Evolutionary conservation across 805 yeast species (phyloP).

Genomic region (Yarrowia hollandica): DNA sequence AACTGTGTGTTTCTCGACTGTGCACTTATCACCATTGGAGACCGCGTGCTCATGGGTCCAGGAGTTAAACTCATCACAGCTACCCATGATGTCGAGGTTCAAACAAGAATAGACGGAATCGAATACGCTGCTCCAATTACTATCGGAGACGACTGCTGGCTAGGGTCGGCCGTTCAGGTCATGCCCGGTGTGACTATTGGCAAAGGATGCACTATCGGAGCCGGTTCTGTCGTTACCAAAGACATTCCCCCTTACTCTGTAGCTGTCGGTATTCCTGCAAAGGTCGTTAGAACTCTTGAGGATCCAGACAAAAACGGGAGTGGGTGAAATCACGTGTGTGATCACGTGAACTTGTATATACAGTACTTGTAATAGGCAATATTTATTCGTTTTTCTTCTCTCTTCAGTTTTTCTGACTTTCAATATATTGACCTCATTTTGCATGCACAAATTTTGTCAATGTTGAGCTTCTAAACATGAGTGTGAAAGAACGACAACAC

Average conservation of each 20-base stretch:
- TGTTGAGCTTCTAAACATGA: no score
- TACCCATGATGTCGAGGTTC: constrained; percentile 60
- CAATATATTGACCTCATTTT: no score
- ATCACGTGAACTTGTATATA: no score
- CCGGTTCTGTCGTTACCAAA: constrained; percentile 64
- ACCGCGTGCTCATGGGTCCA: constrained; percentile 62
- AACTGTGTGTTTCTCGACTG: constrained; percentile 56
- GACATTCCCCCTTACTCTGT: constrained; percentile 57
- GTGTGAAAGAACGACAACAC: no score
- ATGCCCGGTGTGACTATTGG: constrained; percentile 70
- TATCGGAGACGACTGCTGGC: constrained; percentile 69
- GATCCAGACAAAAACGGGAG: neutral
- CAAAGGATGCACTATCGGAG: constrained; percentile 60
- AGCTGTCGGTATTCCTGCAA: constrained; percentile 66
- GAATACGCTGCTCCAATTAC: constrained; percentile 60
- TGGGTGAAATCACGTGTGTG: no score
- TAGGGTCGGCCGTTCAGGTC: constrained; percentile 56
- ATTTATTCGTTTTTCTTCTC: no score
- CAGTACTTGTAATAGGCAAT: no score
- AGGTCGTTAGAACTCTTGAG: constrained; percentile 37
- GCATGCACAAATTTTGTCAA: no score
- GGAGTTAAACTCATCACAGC: constrained; percentile 61
- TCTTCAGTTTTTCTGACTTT: no score
- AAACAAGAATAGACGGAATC: constrained; percentile 45
- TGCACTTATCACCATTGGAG: constrained; percentile 60